Evolutionary conservation across 2,329 filamentous ascomycete species (phyloP), one percentile per base, ranked within the genome.

Genomic region (Ophiocordyceps sinensis): DNA sequence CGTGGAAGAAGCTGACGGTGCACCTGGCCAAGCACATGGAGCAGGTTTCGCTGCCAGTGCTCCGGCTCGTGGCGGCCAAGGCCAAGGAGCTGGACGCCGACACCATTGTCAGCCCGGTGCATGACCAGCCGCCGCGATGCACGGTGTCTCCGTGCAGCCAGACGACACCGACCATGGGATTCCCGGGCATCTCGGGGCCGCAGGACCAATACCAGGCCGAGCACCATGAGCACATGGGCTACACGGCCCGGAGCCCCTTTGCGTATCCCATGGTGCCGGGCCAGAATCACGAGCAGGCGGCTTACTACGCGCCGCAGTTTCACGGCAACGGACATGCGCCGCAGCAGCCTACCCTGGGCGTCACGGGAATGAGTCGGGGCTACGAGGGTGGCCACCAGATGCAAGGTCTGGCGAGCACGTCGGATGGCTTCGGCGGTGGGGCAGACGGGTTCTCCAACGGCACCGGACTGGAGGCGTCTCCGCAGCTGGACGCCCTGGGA

Each of bases 21-120:
- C 88, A 94, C 61, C 63, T 94, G 56, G 86, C 86, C 39, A 89
- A 89, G 59, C 88, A 95, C 58, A 91, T 95, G 86, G 86, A 94
- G 59, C 79, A 86, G 49, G 83, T 94, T 54, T 85, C 84, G 52
- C 73, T 94, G 54, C 87, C 88, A 0, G 75, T 94, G 28, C 66
- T 94, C 42, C 64, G 66, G 14, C 65, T 80, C 3, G 75, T 79
- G 4, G 67, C 67, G 5, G 56, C 52, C 31, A 60, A 51, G 41
- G 59, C 61, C 32, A 67, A 62, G 45, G 64, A 68, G 38, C 61
- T 80, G 15, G 66, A 71, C 21, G 67, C 68, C 8, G 75, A 82
- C 49, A 81, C 76, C 19, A 67, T 81, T 47, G 79, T 83, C 57
- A 82, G 77, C 52, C 79, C 79, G 0, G 67, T 82, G 2, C 77